These are phyloP conservation scores for Lagenaria siceraria DNA, from an alignment of 306 rosid species.

Conservation along the genomic window DNA sequence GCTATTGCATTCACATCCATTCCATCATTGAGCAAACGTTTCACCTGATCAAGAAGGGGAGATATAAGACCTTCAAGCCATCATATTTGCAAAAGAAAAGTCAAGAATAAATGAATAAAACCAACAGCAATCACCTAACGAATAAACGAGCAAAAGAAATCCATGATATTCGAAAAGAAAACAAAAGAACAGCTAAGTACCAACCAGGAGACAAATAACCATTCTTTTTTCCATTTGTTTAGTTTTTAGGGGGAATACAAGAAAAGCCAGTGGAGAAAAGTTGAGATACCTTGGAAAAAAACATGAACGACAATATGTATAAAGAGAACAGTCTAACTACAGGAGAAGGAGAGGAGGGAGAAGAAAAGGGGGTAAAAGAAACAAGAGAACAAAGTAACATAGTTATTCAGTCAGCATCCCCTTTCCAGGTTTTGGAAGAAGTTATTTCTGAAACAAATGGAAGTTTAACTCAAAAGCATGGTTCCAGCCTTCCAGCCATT, in stretches of 20 bases:
- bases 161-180: not conserved
- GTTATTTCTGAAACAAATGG: not conserved
- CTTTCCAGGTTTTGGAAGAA: not conserved
- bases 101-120: not conserved
- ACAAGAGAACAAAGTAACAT: not conserved
- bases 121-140: no score
- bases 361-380: no score
- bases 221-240: not conserved
- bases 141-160: not conserved
- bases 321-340: not conserved
- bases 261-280: not conserved
- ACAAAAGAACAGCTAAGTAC: not conserved
- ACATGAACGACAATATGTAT: not conserved
- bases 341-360: not conserved
- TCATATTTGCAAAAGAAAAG: not conserved
- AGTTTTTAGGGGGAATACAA: not conserved
- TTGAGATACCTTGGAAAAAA: not conserved
- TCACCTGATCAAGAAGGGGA: conserved; percentile 39
- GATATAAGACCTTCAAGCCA: not conserved
- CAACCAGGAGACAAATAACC: not conserved
- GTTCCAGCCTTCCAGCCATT: not conserved
- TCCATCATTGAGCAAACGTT: conserved; percentile 66
- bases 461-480: not conserved
- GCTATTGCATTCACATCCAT: conserved; percentile 79
- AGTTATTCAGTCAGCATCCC: not conserved